These are phyloP conservation scores for Aureobasidium sp. DNA, from an alignment of 2,329 filamentous ascomycete species.

Conservation along the genomic window DNA sequence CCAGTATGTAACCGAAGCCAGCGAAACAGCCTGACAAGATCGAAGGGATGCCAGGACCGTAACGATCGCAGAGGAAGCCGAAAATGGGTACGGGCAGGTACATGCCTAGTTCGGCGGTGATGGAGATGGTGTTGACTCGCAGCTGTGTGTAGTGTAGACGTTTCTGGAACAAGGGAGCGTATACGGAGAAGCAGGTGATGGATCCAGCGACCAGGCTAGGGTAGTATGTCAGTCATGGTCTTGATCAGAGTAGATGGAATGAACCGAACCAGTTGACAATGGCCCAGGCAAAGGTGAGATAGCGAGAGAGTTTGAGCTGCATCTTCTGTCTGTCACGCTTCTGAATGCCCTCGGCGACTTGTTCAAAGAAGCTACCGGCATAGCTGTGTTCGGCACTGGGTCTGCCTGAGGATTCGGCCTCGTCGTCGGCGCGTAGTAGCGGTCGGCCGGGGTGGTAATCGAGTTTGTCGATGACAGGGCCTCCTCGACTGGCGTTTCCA, in stretches of 20 bases:
- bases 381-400: conserved; percentile 36
- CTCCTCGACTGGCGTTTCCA: background rate
- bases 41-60: conserved; percentile 70
- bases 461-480: conserved; percentile 38
- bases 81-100: conserved; percentile 88
- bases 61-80: conserved; percentile 85
- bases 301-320: conserved; percentile 44
- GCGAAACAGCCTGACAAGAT: conserved; percentile 66
- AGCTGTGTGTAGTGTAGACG: conserved; percentile 82
- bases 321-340: conserved; percentile 48
- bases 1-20: conserved; percentile 71
- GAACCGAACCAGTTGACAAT: conserved; percentile 46
- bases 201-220: conserved; percentile 71
- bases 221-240: background rate
- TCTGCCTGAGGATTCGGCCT: conserved; percentile 22
- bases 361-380: conserved; percentile 48
- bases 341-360: conserved; percentile 53
- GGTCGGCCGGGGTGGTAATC: conserved; percentile 38
- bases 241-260: background rate
- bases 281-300: conserved; percentile 52
- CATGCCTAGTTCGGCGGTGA: conserved; percentile 76
- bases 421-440: conserved; percentile 30
- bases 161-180: conserved; percentile 82
- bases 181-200: conserved; percentile 88
- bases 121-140: conserved; percentile 84